phyloP scores from a whole-genome alignment of 2,329 filamentous ascomycete genomes.

The Curvularia spicifera region DNA sequence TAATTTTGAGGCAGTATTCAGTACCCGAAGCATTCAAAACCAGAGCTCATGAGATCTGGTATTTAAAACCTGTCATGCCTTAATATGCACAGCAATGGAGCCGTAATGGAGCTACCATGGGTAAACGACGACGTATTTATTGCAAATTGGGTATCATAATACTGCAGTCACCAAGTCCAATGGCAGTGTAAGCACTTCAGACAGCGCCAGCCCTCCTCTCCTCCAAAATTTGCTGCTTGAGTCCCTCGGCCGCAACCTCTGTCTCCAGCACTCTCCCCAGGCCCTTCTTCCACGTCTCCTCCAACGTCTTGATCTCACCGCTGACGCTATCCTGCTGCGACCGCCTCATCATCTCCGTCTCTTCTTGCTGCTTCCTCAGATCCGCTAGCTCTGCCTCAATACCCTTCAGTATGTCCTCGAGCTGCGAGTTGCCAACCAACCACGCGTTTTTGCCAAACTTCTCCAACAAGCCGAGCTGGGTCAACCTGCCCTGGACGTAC shows the following conservation, averaged over 20 bases:
- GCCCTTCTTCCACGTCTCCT: conserved; percentile 79
- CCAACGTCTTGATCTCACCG: conserved; percentile 75
- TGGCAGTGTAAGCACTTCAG: conserved; percentile 18
- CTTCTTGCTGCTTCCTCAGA: conserved; percentile 72
- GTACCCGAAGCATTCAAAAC: background rate
- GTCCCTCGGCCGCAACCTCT: conserved; percentile 78
- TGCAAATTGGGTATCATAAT: conserved; percentile 17
- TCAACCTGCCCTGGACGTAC: conserved; percentile 63
- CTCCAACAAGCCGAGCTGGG: conserved; percentile 76
- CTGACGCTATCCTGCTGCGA: conserved; percentile 72
- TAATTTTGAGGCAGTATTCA: background rate
- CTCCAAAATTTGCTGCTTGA: conserved; percentile 56
- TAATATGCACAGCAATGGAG: background rate
- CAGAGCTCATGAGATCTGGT: too few species aligned
- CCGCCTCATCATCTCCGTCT: conserved; percentile 73
- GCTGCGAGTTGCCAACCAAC: conserved; percentile 81
- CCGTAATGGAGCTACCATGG: background rate
- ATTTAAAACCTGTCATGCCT: background rate
- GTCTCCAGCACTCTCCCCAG: conserved; percentile 83
- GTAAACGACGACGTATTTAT: background rate
- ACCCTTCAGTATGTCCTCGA: conserved; percentile 72
- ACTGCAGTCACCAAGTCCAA: background rate
- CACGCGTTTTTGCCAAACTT: conserved; percentile 87
- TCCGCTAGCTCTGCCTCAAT: conserved; percentile 78
- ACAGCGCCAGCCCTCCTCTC: conserved; percentile 43